phyloP scores from a whole-genome alignment of 108 stramenopile genomes.

The Aurantiochytrium sp. region DNA sequence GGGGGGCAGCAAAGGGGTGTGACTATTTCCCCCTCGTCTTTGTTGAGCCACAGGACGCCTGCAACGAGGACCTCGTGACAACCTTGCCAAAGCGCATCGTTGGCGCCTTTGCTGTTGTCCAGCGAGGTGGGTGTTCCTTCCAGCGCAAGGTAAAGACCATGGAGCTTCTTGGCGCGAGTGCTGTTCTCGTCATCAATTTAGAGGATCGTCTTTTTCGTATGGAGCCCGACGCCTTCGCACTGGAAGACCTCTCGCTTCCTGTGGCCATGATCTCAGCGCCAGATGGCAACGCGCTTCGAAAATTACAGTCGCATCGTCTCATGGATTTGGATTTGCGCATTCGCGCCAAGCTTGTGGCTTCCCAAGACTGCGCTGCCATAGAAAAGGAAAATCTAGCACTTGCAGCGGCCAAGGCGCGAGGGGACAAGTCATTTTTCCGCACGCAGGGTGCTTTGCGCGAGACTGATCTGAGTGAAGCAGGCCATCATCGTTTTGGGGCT shows the following conservation, averaged over 20 bases:
- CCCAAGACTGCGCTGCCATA: background rate
- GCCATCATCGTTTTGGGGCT: background rate
- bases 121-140: slow-evolving; percentile 38
- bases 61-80: slow-evolving; percentile 29
- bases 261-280: background rate
- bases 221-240: background rate
- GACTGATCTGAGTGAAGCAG: background rate
- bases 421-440: background rate
- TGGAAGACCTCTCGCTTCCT: background rate
- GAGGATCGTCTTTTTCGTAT: background rate
- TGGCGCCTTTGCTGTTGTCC: slow-evolving; percentile 28
- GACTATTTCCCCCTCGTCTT: slow-evolving; percentile 11
- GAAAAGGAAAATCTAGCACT: background rate
- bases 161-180: slow-evolving; percentile 18
- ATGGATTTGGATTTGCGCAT: background rate
- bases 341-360: background rate
- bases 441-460: background rate
- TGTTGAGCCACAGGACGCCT: slow-evolving; percentile 29
- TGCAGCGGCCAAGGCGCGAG: background rate
- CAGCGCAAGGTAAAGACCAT: slow-evolving; percentile 27
- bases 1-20: background rate
- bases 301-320: background rate
- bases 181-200: slow-evolving; percentile 23
- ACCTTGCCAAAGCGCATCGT: background rate
- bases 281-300: background rate